These are phyloP conservation scores for Picea engelmannii DNA, from an alignment of 83 land plant genomes.

Conservation along the genomic window DNA sequence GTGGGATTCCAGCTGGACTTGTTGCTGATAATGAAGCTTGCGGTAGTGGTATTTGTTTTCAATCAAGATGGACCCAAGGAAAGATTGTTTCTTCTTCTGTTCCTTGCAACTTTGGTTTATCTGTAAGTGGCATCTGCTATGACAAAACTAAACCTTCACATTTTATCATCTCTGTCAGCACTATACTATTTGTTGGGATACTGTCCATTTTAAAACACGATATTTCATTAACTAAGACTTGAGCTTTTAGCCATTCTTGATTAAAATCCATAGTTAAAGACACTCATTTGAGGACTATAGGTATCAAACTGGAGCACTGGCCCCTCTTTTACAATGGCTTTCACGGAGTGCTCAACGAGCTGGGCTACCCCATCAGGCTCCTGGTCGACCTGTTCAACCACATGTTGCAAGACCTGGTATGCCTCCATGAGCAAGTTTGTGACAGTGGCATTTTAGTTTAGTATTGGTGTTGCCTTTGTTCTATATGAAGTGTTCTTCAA, in stretches of 20 bases:
- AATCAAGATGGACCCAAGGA: constrained; percentile 97
- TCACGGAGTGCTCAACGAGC: constrained; percentile 74
- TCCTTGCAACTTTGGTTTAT: constrained; percentile 78
- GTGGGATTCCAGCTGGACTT: constrained; percentile 93
- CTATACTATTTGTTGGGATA: background rate
- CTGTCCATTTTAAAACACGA: background rate
- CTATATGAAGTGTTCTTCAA: background rate
- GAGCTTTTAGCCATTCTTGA: background rate
- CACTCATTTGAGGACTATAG: constrained; percentile 37
- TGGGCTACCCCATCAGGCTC: constrained; percentile 71
- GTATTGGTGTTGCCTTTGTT: background rate
- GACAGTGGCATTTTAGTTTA: constrained; percentile 6
- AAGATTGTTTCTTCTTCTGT: constrained; percentile 69
- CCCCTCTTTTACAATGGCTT: constrained; percentile 82
- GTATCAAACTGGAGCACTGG: constrained; percentile 91
- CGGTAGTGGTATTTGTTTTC: constrained; percentile 83
- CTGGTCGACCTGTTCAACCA: constrained; percentile 24
- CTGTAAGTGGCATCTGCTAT: constrained; percentile 55
- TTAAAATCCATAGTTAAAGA: background rate
- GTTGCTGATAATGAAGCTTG: constrained; percentile 87
- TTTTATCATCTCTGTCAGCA: constrained; percentile 6
- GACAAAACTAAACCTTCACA: too few relatives aligned
- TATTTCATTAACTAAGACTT: background rate
- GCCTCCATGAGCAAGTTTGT: background rate
- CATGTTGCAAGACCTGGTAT: constrained; percentile 41